Evolutionary conservation across 805 yeast species (phyloP).

Genomic region (Kodamaea fukazawae): DNA sequence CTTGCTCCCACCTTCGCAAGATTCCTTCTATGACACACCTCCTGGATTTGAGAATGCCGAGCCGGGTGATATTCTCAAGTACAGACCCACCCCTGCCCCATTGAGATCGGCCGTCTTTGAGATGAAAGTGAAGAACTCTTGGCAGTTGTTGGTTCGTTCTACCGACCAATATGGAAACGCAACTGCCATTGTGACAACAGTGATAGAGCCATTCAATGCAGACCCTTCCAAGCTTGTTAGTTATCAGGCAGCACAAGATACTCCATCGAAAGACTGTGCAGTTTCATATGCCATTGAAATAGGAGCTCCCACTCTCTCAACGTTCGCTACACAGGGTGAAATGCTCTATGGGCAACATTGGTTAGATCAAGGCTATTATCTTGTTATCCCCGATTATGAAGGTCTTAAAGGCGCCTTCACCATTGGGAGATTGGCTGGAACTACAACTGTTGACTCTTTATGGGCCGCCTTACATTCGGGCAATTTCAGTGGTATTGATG

Average conservation of each 20-base stretch:
- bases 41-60: constrained; percentile 17
- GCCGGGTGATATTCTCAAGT: constrained; percentile 24
- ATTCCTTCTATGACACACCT: constrained; percentile 24
- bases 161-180: constrained; percentile 18
- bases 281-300: constrained; percentile 19
- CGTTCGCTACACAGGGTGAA: constrained; percentile 16
- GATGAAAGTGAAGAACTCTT: constrained; percentile 15
- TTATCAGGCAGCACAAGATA: constrained; percentile 21
- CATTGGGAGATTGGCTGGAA: constrained; percentile 30
- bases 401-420: constrained; percentile 31
- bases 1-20: constrained; percentile 13
- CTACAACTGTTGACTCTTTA: constrained; percentile 28
- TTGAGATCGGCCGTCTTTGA: constrained; percentile 18
- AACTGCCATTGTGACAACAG: constrained; percentile 20
- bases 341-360: constrained; percentile 12
- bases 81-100: constrained; percentile 18
- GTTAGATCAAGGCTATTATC: constrained; percentile 30
- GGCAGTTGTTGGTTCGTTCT: constrained; percentile 23
- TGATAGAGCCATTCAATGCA: constrained; percentile 22
- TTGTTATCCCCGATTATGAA: constrained; percentile 34
- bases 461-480: constrained; percentile 21
- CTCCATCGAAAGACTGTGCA: constrained; percentile 18
- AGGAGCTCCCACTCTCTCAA: constrained; percentile 12
- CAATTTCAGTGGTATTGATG: constrained; percentile 16
- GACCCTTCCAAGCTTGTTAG: constrained; percentile 20